Evolutionary conservation across 2,329 filamentous ascomycete genomes (phyloP).

Genomic region (Ophiostoma pallidulum): DNA sequence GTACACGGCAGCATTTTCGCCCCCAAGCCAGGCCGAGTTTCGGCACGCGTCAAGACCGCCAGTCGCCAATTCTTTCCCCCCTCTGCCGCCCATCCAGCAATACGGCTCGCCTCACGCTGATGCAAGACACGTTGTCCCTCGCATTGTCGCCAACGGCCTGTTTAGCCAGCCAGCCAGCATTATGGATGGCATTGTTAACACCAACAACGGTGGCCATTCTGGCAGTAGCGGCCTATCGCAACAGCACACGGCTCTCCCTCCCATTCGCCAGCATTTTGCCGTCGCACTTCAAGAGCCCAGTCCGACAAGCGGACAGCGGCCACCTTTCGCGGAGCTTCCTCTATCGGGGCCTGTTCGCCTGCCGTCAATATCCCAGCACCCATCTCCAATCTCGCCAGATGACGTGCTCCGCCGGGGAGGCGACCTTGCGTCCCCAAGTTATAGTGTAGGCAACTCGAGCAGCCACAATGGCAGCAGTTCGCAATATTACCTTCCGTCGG

Average conservation of each 20-base stretch:
- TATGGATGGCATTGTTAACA: not conserved
- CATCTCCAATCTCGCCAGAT: conserved; percentile 42
- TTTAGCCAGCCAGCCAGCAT: not conserved
- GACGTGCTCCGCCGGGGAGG: conserved; percentile 32
- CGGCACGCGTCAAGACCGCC: not conserved
- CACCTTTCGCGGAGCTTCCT: conserved; percentile 19
- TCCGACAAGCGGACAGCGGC: not conserved
- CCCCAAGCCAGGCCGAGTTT: not conserved
- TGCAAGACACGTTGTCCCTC: conserved; percentile 23
- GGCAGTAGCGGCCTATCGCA: not conserved
- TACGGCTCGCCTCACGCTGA: conserved; percentile 30
- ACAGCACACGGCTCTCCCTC: not conserved
- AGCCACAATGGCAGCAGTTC: conserved; percentile 22
- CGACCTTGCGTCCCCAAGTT: conserved; percentile 38
- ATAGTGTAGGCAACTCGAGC: conserved; percentile 20
- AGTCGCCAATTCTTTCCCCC: conserved; percentile 7
- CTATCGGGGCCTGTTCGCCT: conserved; percentile 26
- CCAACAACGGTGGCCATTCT: not conserved
- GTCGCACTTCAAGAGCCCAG: not conserved
- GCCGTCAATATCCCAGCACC: conserved; percentile 27
- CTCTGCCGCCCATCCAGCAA: conserved; percentile 26
- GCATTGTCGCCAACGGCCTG: not conserved
- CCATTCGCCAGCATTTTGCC: not conserved
- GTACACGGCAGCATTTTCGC: conserved; percentile 7
- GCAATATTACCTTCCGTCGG: conserved; percentile 26